Evolutionary conservation across 208 protist species (phyloP), one percentile per base, ranked within the genome.

Genomic region (Leishmania turanica): DNA sequence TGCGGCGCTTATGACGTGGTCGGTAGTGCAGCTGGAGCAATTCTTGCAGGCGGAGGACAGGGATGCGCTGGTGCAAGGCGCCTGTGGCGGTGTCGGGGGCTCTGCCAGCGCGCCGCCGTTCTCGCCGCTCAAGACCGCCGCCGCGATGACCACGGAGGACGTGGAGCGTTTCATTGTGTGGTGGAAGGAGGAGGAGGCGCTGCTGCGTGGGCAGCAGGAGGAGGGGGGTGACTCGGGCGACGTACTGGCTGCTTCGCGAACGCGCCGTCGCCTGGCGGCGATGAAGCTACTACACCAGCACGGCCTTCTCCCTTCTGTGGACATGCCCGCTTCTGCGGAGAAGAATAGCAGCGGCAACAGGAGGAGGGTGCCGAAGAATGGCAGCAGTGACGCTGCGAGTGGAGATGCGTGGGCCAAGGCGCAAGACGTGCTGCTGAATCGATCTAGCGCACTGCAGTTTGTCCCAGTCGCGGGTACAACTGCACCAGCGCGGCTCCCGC

Each of bases 111-210:
- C 71, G 74, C n/a, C 74, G 64, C 31, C 65, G 66, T 11, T 11
- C n/a, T 31, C 45, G 45, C 21, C 11, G 54, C 49, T 45, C 21
- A 49, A 58, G 37, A 24, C 54, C 37, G 74, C 74, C 8, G 37
- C 74, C 13, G 53, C 74, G 74, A 56, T 85, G 72, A 82, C 77
- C 27, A 81, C 82, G 19, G 81, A 79, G 2, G 85, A 80, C 5
- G 78, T 91, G 70, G 85, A 79, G 37, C 85, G 82, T 47, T 84
- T 89, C 62, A 77, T 92, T 19, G 64, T 88, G 73, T 79, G 78
- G 77, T 89, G 87, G 81, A 79, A 87, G 80, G 79, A 86, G 58
- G 82, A 90, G 70, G 84, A 82, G 70, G 65, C 45, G 51, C 54
- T 81, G 75, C 80, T 76, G 69, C 78, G 73, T 56, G 70, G 27